A percentile compares a stretch with the other conserved stretches of the same genome.
phyloP scores from a whole-genome alignment of 73 alveolate species.

The Paramecium tetraurelia region DNA sequence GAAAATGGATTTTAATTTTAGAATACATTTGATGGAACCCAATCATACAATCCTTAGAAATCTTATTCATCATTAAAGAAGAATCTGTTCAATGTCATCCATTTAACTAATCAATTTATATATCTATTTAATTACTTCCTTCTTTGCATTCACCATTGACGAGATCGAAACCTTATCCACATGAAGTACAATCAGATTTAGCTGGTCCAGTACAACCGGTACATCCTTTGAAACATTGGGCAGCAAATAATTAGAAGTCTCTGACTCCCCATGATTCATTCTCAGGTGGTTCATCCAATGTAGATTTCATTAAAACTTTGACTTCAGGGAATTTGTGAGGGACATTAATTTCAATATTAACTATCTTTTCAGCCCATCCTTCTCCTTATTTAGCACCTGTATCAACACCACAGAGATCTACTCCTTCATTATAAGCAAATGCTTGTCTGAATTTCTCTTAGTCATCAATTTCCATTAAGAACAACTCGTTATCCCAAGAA shows the following conservation, averaged over 20 bases:
- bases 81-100: background rate
- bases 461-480: background rate
- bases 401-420: slow-evolving; percentile 36
- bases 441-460: background rate
- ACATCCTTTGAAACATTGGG: slow-evolving; percentile 13
- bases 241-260: slow-evolving; percentile 40
- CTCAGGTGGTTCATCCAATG: slow-evolving; percentile 46
- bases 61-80: slow-evolving; percentile 42
- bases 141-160: slow-evolving; percentile 31
- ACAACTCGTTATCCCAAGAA: slow-evolving; percentile 50
- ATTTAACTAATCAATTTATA: background rate
- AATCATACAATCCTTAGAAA: background rate
- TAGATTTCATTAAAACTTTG: slow-evolving; percentile 16
- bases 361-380: slow-evolving; percentile 36
- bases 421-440: slow-evolving; percentile 32
- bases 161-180: background rate
- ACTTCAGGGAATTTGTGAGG: slow-evolving; percentile 47
- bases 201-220: slow-evolving; percentile 42
- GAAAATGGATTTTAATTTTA: slow-evolving; percentile 3
- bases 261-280: slow-evolving; percentile 54
- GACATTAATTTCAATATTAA: slow-evolving; percentile 1
- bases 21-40: background rate
- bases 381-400: slow-evolving; percentile 19
- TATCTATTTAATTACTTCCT: background rate
- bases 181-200: slow-evolving; percentile 40